Conservation (phyloP, 805 yeast species). For the Metschnikowia henanensis region DNA sequence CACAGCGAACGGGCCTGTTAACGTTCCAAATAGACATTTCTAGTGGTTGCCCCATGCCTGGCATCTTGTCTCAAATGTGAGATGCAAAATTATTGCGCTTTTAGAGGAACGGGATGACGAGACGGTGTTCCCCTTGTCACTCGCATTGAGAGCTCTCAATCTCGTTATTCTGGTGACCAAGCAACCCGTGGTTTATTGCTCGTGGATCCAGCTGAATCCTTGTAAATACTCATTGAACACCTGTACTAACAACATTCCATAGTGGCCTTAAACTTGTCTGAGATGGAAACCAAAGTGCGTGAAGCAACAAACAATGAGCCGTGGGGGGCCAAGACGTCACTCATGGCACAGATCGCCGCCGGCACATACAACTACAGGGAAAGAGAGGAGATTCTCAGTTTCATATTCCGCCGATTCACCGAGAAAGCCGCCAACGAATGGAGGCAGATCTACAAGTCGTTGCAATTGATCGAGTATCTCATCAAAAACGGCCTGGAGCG, state of each 20-base stretch:
- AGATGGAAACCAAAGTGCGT: slow-evolving; percentile 92
- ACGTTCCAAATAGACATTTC: no score
- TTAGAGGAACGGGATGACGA: no score
- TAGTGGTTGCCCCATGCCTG: no score
- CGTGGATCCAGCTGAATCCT: no score
- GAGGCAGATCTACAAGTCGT: slow-evolving; percentile 96
- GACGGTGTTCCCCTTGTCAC: no score
- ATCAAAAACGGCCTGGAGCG: slow-evolving; percentile 93
- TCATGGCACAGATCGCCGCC: slow-evolving; percentile 94
- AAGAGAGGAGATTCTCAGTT: slow-evolving; percentile 73
- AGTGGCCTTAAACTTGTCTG: slow-evolving; percentile 91
- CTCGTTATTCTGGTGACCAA: no score
- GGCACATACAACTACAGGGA: slow-evolving; percentile 89
- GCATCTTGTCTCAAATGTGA: no score
- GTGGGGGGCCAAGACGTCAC: slow-evolving; percentile 92
- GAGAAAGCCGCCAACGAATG: slow-evolving; percentile 96
- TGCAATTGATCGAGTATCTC: slow-evolving; percentile 88
- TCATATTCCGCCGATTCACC: slow-evolving; percentile 85
- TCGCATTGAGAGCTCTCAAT: no score
- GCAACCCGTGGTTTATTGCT: no score
- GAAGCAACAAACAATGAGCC: slow-evolving; percentile 99
- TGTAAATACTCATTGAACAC: neutral
- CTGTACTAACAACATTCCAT: neutral
- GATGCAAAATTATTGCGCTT: no score
- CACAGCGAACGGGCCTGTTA: no score